A percentile compares a stretch with the other conserved stretches of the same genome.
Conservation (phyloP, 495 filamentous ascomycete species). For the Pyrenula massariospora region DNA sequence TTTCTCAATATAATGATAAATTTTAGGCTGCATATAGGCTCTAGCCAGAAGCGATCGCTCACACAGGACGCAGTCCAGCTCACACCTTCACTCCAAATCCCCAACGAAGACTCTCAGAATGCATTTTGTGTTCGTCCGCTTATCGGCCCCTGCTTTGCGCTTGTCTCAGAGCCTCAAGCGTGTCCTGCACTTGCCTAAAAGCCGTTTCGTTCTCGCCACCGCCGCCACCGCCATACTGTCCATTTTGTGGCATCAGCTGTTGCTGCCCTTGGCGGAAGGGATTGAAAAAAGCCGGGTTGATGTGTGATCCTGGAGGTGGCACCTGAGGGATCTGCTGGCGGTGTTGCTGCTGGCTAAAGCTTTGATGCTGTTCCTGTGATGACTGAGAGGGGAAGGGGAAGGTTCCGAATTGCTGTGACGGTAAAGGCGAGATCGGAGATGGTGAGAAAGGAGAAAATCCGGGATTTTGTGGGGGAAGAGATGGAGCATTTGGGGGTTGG, state of each 20-base stretch:
- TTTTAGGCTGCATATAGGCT: too few species aligned
- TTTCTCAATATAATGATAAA: too few species aligned
- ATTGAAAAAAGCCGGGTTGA: slow-evolving; percentile 56
- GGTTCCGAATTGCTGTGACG: background rate
- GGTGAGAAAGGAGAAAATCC: background rate
- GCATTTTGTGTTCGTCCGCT: background rate
- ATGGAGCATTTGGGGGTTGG: background rate
- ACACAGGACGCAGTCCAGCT: too few species aligned
- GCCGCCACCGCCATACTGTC: background rate
- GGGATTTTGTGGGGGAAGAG: background rate
- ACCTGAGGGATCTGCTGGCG: slow-evolving; percentile 41
- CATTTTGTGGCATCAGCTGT: slow-evolving; percentile 7
- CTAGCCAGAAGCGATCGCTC: too few species aligned
- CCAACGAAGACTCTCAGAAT: too few species aligned
- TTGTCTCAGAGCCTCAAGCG: slow-evolving; percentile 8
- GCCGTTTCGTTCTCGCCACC: slow-evolving; percentile 4
- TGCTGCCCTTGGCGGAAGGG: slow-evolving; percentile 31
- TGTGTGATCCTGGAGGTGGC: slow-evolving; percentile 38
- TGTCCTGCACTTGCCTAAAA: slow-evolving; percentile 14
- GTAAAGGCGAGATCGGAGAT: background rate
- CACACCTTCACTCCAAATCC: too few species aligned
- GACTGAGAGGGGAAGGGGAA: background rate
- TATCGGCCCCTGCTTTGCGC: background rate
- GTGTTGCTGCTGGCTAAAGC: slow-evolving; percentile 36
- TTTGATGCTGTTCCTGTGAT: slow-evolving; percentile 12